These are phyloP conservation scores for Arabidopsis lyrata DNA, from an alignment of 441 rosid species.

Conservation along the genomic window DNA sequence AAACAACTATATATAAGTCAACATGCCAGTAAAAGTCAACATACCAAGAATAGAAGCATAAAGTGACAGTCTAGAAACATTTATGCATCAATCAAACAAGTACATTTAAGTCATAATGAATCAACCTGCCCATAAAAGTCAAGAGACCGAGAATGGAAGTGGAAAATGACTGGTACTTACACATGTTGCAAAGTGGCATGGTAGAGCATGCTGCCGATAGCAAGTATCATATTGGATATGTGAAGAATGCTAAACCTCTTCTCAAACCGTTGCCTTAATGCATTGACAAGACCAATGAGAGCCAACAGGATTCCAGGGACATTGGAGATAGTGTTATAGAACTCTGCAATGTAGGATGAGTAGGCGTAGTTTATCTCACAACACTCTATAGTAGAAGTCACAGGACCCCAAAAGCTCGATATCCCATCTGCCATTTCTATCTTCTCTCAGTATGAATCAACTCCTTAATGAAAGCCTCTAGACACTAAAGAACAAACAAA, in stretches of 20 bases:
- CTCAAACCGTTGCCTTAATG: constrained; percentile 88
- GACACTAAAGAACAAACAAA: constrained; percentile 31
- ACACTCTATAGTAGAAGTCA: constrained; percentile 78
- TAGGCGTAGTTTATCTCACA: constrained; percentile 82
- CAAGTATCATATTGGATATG: constrained; percentile 87
- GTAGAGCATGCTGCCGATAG: constrained; percentile 90
- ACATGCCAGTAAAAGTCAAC: no score
- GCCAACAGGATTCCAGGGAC: constrained; percentile 79
- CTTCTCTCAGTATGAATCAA: constrained; percentile 29
- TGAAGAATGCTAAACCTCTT: constrained; percentile 92
- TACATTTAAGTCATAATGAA: background rate
- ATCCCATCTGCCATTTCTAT: constrained; percentile 74
- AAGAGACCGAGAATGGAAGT: background rate
- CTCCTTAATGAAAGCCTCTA: constrained; percentile 25
- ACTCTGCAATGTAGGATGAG: constrained; percentile 93
- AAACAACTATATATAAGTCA: no score
- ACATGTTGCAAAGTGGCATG: constrained; percentile 82
- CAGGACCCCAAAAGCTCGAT: constrained; percentile 97
- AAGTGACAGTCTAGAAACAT: background rate
- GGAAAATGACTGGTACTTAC: constrained; percentile 51
- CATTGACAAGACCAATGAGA: constrained; percentile 77
- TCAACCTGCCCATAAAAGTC: background rate
- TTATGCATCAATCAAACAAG: background rate
- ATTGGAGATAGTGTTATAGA: constrained; percentile 83
- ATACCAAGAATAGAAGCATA: background rate